A percentile compares a stretch with the other conserved stretches of the same genome.
Evolutionary conservation across 257 asterid species (phyloP).

Genomic region (Scutellaria barbata): DNA sequence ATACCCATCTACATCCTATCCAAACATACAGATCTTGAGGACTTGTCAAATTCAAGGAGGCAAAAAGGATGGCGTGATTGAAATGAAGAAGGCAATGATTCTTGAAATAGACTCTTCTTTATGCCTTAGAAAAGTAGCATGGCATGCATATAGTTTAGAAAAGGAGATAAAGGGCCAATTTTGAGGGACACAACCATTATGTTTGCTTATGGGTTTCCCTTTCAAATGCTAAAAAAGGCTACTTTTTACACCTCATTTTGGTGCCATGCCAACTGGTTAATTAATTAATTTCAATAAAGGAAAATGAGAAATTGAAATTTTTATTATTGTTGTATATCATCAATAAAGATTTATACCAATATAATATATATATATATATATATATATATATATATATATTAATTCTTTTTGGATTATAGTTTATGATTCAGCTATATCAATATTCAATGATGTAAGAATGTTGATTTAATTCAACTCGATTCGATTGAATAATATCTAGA

Average conservation of each 20-base stretch:
- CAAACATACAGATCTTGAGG: background rate
- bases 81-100: slow-evolving; percentile 28
- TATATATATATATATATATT: too few relatives aligned
- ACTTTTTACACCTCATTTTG: slow-evolving; percentile 30
- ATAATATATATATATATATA: too few relatives aligned
- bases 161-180: slow-evolving; percentile 18
- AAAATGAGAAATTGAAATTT: too few relatives aligned
- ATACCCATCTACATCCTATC: background rate
- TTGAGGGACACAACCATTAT: slow-evolving; percentile 32
- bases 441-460: too few relatives aligned
- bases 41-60: background rate
- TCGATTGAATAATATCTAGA: too few relatives aligned
- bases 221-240: slow-evolving; percentile 16
- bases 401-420: too few relatives aligned
- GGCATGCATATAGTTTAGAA: slow-evolving; percentile 10
- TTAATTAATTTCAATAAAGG: background rate
- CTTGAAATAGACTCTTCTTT: too few relatives aligned
- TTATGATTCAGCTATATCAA: too few relatives aligned
- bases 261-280: background rate
- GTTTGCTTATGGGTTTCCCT: slow-evolving; percentile 22
- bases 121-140: slow-evolving; percentile 31
- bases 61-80: slow-evolving; percentile 25
- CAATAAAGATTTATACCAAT: too few relatives aligned
- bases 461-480: too few relatives aligned
- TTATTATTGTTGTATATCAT: too few relatives aligned